phyloP scores from a whole-genome alignment of 2,329 filamentous ascomycete genomes.

The Talaromyces pinophilus region DNA sequence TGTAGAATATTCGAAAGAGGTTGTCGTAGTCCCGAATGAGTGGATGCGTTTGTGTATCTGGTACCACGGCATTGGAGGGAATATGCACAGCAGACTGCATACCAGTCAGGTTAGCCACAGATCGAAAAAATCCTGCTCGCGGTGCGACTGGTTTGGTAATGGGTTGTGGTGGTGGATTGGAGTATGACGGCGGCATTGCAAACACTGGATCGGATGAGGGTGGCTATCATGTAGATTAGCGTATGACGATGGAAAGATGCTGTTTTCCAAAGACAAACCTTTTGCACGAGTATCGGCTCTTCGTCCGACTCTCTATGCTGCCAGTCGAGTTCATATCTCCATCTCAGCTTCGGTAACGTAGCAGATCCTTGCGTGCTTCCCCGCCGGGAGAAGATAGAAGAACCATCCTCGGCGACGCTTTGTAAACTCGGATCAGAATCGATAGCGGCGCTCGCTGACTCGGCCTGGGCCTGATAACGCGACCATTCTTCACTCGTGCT shows the following conservation, averaged over 20 bases:
- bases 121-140: slow-evolving; percentile 77
- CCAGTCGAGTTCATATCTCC: slow-evolving; percentile 86
- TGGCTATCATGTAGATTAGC: slow-evolving; percentile 29
- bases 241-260: background rate
- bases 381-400: slow-evolving; percentile 41
- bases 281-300: slow-evolving; percentile 85
- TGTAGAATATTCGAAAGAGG: slow-evolving; percentile 93
- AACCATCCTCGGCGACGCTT: slow-evolving; percentile 40
- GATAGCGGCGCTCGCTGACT: slow-evolving; percentile 45
- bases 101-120: slow-evolving; percentile 73
- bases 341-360: slow-evolving; percentile 59
- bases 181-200: slow-evolving; percentile 45
- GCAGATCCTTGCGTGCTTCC: slow-evolving; percentile 39
- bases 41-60: slow-evolving; percentile 64
- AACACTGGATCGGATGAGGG: slow-evolving; percentile 56
- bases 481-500: slow-evolving; percentile 76
- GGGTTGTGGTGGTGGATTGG: slow-evolving; percentile 50
- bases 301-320: slow-evolving; percentile 69
- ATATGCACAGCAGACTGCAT: slow-evolving; percentile 56
- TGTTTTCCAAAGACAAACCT: slow-evolving; percentile 51
- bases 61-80: slow-evolving; percentile 52
- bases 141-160: slow-evolving; percentile 64
- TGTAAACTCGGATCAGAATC: slow-evolving; percentile 44
- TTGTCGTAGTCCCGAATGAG: slow-evolving; percentile 92
- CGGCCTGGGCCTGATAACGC: slow-evolving; percentile 34